Percentiles rank a stretch among this genome's conserved stretches.
phyloP scores from a whole-genome alignment of 768 basidiomycete species.

The Pleurotus tuber-regium region DNA sequence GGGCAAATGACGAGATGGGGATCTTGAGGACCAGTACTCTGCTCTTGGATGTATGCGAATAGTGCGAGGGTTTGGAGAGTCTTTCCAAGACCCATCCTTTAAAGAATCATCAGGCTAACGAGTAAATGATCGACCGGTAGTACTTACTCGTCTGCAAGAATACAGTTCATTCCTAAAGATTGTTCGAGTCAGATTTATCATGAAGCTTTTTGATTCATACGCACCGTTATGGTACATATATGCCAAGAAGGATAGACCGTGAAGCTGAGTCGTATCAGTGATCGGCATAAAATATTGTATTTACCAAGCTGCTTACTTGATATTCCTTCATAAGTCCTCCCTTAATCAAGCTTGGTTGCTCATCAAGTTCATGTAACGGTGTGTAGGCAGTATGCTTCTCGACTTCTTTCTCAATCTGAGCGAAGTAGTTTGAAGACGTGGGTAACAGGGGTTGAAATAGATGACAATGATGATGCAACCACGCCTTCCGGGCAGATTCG shows the following conservation, averaged over 20 bases:
- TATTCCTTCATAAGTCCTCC: conserved; percentile 71
- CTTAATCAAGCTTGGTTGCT: conserved; percentile 49
- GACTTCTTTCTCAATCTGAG: conserved; percentile 29
- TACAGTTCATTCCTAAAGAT: conserved; percentile 69
- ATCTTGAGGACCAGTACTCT: conserved; percentile 38
- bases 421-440: conserved; percentile 32
- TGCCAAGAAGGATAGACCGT: conserved; percentile 64
- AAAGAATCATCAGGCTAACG: background rate
- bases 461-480: conserved; percentile 42
- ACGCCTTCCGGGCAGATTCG: conserved; percentile 41
- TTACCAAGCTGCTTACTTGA: no score
- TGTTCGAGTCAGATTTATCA: no score
- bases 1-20: conserved; percentile 77
- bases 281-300: no score
- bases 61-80: conserved; percentile 66
- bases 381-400: conserved; percentile 21
- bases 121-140: background rate
- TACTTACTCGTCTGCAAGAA: conserved; percentile 66
- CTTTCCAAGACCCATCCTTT: conserved; percentile 64
- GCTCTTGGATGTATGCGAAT: conserved; percentile 66
- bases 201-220: no score
- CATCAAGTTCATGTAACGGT: conserved; percentile 36
- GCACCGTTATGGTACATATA: conserved; percentile 67
- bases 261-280: conserved; percentile 33
- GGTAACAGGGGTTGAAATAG: conserved; percentile 50